A percentile compares a stretch with the other conserved stretches of the same genome.
Evolutionary conservation across 805 yeast species (phyloP).

Genomic region (Komagataella populi): DNA sequence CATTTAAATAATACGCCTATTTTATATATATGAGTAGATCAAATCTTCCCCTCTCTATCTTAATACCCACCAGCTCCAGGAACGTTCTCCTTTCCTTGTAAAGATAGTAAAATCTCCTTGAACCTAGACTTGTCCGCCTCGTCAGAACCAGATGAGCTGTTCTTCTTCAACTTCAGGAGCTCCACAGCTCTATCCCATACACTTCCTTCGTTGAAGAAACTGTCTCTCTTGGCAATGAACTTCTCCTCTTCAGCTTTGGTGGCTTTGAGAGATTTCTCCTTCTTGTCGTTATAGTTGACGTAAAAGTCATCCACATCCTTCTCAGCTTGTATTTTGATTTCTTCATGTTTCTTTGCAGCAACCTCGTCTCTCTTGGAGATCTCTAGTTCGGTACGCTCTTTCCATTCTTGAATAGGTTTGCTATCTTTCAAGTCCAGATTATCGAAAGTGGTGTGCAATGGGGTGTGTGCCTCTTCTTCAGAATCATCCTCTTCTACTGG

Average conservation of each 20-base stretch:
- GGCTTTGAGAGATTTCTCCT: constrained; percentile 50
- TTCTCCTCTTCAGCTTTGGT: constrained; percentile 57
- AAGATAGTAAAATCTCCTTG: constrained; percentile 33
- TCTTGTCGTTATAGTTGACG: constrained; percentile 78
- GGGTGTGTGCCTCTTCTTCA: constrained; percentile 3
- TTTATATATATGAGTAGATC: neutral
- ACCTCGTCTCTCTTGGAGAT: constrained; percentile 68
- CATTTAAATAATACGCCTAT: neutral
- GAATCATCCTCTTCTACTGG: constrained; percentile 3
- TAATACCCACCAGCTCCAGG: constrained; percentile 48
- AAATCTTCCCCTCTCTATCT: neutral
- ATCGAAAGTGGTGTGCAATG: constrained; percentile 17
- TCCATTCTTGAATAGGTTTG: constrained; percentile 64
- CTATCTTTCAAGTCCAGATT: constrained; percentile 32
- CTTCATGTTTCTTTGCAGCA: constrained; percentile 47
- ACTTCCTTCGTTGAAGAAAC: constrained; percentile 33
- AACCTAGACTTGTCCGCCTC: constrained; percentile 40
- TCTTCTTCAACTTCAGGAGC: constrained; percentile 19
- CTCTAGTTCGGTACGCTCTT: constrained; percentile 64
- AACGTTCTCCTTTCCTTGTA: constrained; percentile 38
- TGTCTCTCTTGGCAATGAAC: constrained; percentile 64
- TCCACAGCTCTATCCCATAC: constrained; percentile 46
- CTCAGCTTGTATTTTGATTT: constrained; percentile 62
- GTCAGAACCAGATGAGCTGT: constrained; percentile 18
- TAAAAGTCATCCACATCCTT: constrained; percentile 84